These are phyloP conservation scores for Apiotrichum akiyoshidainum DNA, from an alignment of 1,284 basidiomycete species.

Conservation along the genomic window DNA sequence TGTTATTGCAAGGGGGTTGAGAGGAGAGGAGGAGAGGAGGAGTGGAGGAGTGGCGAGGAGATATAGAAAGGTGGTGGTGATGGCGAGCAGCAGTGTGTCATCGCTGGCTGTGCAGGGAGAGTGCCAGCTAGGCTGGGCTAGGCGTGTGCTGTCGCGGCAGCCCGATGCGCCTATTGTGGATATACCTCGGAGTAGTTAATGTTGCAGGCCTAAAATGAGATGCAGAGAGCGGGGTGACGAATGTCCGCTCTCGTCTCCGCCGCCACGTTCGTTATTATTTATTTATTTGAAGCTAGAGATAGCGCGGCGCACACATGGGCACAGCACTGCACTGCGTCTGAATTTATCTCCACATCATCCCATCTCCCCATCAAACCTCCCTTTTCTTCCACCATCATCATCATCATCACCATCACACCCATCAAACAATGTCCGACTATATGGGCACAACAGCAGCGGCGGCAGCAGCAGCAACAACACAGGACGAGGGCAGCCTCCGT, in stretches of 20 bases:
- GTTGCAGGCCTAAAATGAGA: too few species aligned
- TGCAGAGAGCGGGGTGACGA: too few species aligned
- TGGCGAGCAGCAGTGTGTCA: background rate
- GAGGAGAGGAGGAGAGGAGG: background rate
- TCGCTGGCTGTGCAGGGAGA: conserved; percentile 2
- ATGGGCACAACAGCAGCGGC: background rate
- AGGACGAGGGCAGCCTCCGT: conserved; percentile 15
- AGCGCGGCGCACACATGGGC: too few species aligned
- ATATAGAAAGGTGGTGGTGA: too few species aligned
- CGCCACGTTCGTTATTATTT: background rate
- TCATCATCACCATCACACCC: background rate
- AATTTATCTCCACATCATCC: background rate
- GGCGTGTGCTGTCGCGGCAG: too few species aligned
- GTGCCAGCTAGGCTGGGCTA: too few species aligned
- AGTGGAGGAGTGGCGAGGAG: background rate
- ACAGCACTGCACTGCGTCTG: too few species aligned
- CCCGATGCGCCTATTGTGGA: background rate
- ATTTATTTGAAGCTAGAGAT: too few species aligned
- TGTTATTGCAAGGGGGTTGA: background rate
- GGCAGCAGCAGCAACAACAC: background rate
- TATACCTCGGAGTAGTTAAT: background rate
- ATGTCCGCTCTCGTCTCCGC: too few species aligned
- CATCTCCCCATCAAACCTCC: too few species aligned
- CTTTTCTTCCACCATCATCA: too few species aligned
- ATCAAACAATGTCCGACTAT: conserved; percentile 3